A percentile compares a stretch with the other conserved stretches of the same genome.
Evolutionary conservation across 768 basidiomycete genomes (phyloP).

Genomic region (Mycena metata): DNA sequence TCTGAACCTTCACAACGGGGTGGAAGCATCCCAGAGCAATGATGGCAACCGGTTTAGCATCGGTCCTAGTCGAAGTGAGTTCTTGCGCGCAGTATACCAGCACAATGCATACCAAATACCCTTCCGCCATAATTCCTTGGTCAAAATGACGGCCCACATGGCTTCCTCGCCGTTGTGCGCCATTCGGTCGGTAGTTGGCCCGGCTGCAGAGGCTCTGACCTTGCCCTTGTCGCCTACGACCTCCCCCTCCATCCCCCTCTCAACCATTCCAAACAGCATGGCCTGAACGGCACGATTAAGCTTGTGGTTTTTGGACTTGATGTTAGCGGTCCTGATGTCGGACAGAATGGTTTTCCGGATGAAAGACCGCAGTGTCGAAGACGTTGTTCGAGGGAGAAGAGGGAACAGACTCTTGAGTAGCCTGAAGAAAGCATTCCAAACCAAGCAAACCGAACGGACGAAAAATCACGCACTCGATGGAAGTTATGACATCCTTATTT

Average conservation of each 20-base stretch:
- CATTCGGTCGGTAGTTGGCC: conserved; percentile 54
- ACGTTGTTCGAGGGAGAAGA: conserved; percentile 93
- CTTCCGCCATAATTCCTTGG: conserved; percentile 95
- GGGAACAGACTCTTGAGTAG: conserved; percentile 94
- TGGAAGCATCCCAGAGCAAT: conserved; percentile 94
- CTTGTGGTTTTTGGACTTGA: conserved; percentile 91
- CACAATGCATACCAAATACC: conserved; percentile 75
- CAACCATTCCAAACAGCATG: conserved; percentile 96
- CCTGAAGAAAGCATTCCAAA: conserved; percentile 55
- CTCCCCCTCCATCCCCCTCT: conserved; percentile 88
- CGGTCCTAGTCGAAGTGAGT: conserved; percentile 67
- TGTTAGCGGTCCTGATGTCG: conserved; percentile 93
- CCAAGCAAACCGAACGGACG: not conserved
- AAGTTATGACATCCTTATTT: conserved; percentile 93
- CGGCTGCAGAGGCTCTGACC: conserved; percentile 57
- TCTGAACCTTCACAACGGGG: conserved; percentile 94
- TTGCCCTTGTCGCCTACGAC: conserved; percentile 89
- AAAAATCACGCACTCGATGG: conserved; percentile 80
- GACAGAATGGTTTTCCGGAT: conserved; percentile 95
- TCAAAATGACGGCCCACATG: conserved; percentile 96
- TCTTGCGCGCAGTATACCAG: not conserved
- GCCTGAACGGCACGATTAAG: conserved; percentile 96
- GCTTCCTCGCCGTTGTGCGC: conserved; percentile 82
- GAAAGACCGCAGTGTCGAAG: conserved; percentile 82
- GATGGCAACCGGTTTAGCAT: conserved; percentile 93